A percentile compares a stretch with the other conserved stretches of the same genome.
Conservation (phyloP, 441 rosid genomes). For the Gossypium lobatum region DNA sequence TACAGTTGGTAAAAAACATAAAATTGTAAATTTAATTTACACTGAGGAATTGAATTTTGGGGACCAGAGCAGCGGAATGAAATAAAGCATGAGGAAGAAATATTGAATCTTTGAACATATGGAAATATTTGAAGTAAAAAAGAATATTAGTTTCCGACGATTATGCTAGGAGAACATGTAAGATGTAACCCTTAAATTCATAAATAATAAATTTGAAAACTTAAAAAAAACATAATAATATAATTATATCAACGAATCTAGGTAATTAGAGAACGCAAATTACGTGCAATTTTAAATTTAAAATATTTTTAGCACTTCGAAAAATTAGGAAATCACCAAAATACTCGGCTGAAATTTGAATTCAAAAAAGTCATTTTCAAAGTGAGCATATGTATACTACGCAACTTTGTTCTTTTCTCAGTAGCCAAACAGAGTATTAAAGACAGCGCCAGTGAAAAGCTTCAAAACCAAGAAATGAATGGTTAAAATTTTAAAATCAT, state of each 20-base stretch:
- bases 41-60: background rate
- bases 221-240: background rate
- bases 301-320: background rate
- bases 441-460: background rate
- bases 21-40: no score
- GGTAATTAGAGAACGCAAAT: background rate
- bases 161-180: no score
- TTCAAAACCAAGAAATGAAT: background rate
- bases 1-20: background rate
- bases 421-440: background rate
- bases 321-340: background rate
- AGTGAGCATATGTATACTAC: background rate
- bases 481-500: no score
- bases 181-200: conserved; percentile 10
- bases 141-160: no score
- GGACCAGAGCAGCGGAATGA: conserved; percentile 19
- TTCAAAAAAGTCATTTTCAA: background rate
- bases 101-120: background rate
- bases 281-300: background rate
- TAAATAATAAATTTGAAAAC: background rate
- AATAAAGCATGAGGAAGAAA: conserved; percentile 17
- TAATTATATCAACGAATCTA: background rate
- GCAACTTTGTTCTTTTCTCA: background rate
- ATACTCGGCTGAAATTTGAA: background rate
- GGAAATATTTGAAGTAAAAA: no score